Evolutionary conservation across 768 basidiomycete genomes (phyloP).

Genomic region (Cubamyces sp.): DNA sequence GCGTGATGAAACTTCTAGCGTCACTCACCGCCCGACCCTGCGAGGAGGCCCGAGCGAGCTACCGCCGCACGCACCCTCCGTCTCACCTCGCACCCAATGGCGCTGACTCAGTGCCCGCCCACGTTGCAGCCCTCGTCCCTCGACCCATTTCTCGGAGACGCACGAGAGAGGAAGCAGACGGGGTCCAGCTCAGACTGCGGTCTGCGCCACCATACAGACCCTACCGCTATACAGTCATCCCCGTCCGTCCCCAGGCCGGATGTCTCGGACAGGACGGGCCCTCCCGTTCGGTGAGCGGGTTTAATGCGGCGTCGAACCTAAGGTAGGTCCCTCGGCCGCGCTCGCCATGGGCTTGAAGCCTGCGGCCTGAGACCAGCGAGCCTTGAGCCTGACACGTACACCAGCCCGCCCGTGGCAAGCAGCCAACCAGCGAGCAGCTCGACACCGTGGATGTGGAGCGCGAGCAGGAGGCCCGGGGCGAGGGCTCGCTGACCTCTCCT

Average conservation of each 20-base stretch:
- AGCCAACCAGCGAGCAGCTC: background rate
- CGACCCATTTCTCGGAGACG: too few species aligned
- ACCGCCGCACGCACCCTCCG: background rate
- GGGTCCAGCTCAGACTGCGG: too few species aligned
- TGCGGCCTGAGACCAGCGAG: too few species aligned
- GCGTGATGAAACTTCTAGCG: slow-evolving; percentile 20
- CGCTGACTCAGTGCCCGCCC: background rate
- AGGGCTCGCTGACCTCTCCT: background rate
- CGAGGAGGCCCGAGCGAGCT: slow-evolving; percentile 4
- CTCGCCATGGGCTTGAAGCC: background rate
- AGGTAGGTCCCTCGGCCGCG: background rate
- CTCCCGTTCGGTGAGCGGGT: background rate
- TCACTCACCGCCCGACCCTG: background rate
- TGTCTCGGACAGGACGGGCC: too few species aligned
- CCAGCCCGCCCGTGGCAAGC: too few species aligned
- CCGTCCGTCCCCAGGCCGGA: too few species aligned
- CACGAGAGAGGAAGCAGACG: too few species aligned
- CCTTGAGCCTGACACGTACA: too few species aligned
- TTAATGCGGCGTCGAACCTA: slow-evolving; percentile 1
- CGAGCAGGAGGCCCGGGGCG: background rate
- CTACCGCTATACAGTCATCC: too few species aligned
- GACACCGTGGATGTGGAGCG: slow-evolving; percentile 15
- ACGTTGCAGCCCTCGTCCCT: background rate
- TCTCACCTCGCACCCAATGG: background rate
- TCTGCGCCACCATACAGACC: too few species aligned